phyloP scores from a whole-genome alignment of 78 protist genomes.

The Chrysochromulina parva region DNA sequence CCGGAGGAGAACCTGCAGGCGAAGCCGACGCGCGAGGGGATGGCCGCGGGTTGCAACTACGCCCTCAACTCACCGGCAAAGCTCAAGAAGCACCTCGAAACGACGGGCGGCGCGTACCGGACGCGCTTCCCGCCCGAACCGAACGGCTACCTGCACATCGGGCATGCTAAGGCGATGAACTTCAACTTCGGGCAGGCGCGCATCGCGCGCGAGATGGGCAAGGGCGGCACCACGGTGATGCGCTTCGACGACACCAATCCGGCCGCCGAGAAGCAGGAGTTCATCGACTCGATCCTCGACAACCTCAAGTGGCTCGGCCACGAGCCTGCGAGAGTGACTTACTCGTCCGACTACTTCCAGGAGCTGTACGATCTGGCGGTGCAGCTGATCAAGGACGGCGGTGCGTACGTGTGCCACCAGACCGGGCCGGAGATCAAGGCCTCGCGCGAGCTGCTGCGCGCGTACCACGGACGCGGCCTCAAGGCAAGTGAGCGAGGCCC shows the following conservation, averaged over 20 bases:
- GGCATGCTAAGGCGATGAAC: conserved; percentile 98
- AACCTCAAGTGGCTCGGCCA: conserved; percentile 30
- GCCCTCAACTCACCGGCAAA: not conserved
- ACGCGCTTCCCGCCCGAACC: conserved; percentile 99
- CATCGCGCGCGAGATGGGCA: not conserved
- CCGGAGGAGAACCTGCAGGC: conserved; percentile 2
- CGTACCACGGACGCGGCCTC: too few species aligned
- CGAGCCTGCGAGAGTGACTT: conserved; percentile 53
- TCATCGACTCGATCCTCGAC: conserved; percentile 82
- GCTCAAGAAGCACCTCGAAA: conserved; percentile 30
- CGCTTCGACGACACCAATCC: conserved; percentile 99
- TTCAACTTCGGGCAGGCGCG: conserved; percentile 92
- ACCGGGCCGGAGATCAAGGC: conserved; percentile 70
- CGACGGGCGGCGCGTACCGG: conserved; percentile 78
- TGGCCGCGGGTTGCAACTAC: not conserved
- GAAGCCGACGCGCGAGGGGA: not conserved
- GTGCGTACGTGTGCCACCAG: conserved; percentile 89
- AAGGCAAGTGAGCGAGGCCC: not conserved
- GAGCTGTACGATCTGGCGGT: conserved; percentile 90
- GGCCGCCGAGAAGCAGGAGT: conserved; percentile 88
- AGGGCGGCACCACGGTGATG: conserved; percentile 54
- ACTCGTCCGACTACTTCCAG: conserved; percentile 91
- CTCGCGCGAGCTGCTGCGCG: not conserved
- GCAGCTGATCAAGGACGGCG: conserved; percentile 83
- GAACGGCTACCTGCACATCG: conserved; percentile 98